Evolutionary conservation across 352 stramenopile genomes (phyloP).

Genomic region (Phytophthora tentaculata): DNA sequence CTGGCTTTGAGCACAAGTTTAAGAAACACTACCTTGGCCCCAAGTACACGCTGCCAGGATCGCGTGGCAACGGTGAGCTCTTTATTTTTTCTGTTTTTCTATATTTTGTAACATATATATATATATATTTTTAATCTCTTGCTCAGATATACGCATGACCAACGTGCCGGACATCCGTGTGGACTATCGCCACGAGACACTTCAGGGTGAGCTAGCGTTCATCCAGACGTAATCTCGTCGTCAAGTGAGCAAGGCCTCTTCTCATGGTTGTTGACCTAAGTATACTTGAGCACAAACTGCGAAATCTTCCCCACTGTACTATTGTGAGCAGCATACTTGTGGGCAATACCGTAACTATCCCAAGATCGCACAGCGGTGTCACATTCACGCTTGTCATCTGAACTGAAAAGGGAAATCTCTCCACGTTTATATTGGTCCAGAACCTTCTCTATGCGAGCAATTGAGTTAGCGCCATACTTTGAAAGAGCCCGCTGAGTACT

Average conservation of each 20-base stretch:
- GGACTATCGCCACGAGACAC: conserved; percentile 89
- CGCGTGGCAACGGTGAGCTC: conserved; percentile 76
- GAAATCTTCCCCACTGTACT: no score
- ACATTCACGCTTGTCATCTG: no score
- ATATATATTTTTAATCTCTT: no score
- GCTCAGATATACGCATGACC: conserved; percentile 94
- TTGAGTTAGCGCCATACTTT: background rate
- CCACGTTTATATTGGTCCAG: no score
- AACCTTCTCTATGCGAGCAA: background rate
- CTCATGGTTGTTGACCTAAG: no score
- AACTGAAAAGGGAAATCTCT: no score
- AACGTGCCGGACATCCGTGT: conserved; percentile 95
- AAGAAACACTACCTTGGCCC: conserved; percentile 97
- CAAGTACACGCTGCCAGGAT: conserved; percentile 85
- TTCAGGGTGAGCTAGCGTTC: conserved; percentile 74
- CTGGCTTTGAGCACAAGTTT: conserved; percentile 97
- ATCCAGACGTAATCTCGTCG: conserved; percentile 59
- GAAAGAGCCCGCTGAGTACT: background rate
- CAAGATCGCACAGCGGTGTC: no score
- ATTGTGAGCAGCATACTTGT: no score
- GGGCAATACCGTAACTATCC: no score
- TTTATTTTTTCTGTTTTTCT: conserved; percentile 11
- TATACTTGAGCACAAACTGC: no score
- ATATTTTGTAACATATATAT: conserved; percentile 17
- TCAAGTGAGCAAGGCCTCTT: no score